Percentiles rank a stretch among this genome's conserved stretches.
Evolutionary conservation across 73 alveolate genomes (phyloP).

Genomic region (Tetrahymena malaccensis): DNA sequence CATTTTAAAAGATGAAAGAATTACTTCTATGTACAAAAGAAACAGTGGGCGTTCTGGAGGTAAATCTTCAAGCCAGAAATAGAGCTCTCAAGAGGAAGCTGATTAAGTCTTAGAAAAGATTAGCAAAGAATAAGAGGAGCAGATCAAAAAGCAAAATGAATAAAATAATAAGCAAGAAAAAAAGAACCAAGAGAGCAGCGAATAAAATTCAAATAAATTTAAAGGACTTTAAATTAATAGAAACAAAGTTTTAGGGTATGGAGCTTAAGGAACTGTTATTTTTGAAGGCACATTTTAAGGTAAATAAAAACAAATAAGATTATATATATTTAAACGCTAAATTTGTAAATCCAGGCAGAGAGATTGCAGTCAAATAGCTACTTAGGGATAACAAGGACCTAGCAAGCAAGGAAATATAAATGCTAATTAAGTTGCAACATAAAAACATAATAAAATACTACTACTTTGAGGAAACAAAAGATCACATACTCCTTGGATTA

Average conservation of each 20-base stretch:
- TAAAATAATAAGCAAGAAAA: background rate
- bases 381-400: background rate
- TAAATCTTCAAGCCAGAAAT: background rate
- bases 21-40: background rate
- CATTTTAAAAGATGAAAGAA: background rate
- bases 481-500: background rate
- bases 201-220: background rate
- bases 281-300: background rate
- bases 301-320: no score
- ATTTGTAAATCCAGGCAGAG: background rate
- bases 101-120: background rate
- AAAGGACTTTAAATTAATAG: background rate
- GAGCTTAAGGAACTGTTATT: background rate
- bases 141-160: background rate
- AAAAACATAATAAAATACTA: background rate
- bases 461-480: background rate
- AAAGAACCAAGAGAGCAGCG: background rate
- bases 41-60: background rate
- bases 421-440: background rate
- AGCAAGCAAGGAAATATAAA: background rate
- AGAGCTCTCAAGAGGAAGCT: background rate
- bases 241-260: background rate
- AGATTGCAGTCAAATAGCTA: background rate
- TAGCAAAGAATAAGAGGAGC: background rate
- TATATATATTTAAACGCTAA: no score